Conservation (phyloP, 2,329 filamentous ascomycete species). For the Westerdykella sp. region DNA sequence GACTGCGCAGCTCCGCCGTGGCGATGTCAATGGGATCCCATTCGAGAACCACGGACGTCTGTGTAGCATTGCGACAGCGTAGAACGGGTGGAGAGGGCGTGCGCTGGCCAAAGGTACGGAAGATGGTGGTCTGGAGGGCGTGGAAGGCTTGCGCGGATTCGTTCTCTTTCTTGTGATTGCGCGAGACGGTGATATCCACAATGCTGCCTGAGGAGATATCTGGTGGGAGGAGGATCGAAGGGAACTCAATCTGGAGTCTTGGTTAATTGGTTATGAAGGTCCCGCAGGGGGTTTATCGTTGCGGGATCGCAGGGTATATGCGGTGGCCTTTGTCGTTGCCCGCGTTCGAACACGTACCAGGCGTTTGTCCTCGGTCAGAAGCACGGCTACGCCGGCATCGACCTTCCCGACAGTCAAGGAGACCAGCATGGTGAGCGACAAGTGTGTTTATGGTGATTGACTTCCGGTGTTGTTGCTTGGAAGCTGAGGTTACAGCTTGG, state of each 20-base stretch:
- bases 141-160: slow-evolving; percentile 71
- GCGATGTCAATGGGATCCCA: slow-evolving; percentile 95
- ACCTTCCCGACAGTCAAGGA: slow-evolving; percentile 98
- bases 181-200: slow-evolving; percentile 91
- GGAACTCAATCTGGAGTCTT: slow-evolving; percentile 80
- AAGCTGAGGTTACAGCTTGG: slow-evolving; percentile 1
- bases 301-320: slow-evolving; percentile 11
- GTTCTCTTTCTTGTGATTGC: slow-evolving; percentile 74
- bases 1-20: slow-evolving; percentile 81
- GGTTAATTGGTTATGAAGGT: slow-evolving; percentile 18
- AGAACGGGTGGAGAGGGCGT: slow-evolving; percentile 72
- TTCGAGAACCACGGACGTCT: slow-evolving; percentile 96
- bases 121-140: slow-evolving; percentile 82
- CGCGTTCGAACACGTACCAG: slow-evolving; percentile 58
- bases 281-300: slow-evolving; percentile 14
- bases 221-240: slow-evolving; percentile 89
- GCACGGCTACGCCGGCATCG: slow-evolving; percentile 94
- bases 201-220: slow-evolving; percentile 96
- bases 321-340: background rate
- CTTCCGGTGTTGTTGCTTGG: background rate
- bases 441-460: background rate
- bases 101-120: slow-evolving; percentile 73
- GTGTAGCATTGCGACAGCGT: slow-evolving; percentile 91
- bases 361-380: slow-evolving; percentile 93
- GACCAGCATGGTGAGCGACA: slow-evolving; percentile 67